Evolutionary conservation across 1,139 yeast genomes (phyloP).

Genomic region (Ogataea hybrid): DNA sequence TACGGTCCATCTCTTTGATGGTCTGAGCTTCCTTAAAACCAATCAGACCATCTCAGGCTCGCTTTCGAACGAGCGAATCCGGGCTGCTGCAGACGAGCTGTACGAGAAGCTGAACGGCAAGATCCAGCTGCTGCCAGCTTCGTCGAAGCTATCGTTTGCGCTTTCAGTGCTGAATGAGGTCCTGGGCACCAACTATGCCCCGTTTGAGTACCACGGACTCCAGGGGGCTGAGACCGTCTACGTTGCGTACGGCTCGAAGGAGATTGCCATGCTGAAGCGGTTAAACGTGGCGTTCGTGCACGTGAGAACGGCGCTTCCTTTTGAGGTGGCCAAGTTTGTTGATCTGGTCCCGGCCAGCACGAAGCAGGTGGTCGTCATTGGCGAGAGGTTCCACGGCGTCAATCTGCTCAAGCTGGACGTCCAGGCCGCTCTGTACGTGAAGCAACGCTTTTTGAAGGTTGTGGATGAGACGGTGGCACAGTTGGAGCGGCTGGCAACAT

Average conservation of each 20-base stretch:
- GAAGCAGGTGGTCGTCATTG: slow-evolving; percentile 62
- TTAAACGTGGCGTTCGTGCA: slow-evolving; percentile 62
- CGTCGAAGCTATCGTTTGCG: slow-evolving; percentile 44
- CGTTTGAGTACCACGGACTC: slow-evolving; percentile 72
- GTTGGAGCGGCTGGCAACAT: slow-evolving; percentile 40
- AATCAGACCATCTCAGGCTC: slow-evolving; percentile 49
- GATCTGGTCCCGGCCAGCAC: slow-evolving; percentile 56
- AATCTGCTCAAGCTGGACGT: slow-evolving; percentile 65
- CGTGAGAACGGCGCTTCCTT: slow-evolving; percentile 78
- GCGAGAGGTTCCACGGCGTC: slow-evolving; percentile 44
- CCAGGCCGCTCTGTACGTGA: slow-evolving; percentile 65
- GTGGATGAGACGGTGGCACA: slow-evolving; percentile 52
- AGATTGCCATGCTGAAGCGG: slow-evolving; percentile 51
- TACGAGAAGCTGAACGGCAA: slow-evolving; percentile 30
- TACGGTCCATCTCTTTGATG: slow-evolving; percentile 74
- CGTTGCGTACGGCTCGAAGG: slow-evolving; percentile 75
- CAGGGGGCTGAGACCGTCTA: slow-evolving; percentile 64
- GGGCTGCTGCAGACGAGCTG: slow-evolving; percentile 41
- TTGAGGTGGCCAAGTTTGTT: slow-evolving; percentile 60
- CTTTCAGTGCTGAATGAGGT: slow-evolving; percentile 52
- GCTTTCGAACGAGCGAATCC: slow-evolving; percentile 45
- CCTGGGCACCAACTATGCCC: slow-evolving; percentile 57
- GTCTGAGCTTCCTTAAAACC: slow-evolving; percentile 62
- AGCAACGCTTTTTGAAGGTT: slow-evolving; percentile 42
- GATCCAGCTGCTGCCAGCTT: slow-evolving; percentile 26